These are phyloP conservation scores for Leccinellum albellum DNA, from an alignment of 768 basidiomycete species.

Conservation along the genomic window DNA sequence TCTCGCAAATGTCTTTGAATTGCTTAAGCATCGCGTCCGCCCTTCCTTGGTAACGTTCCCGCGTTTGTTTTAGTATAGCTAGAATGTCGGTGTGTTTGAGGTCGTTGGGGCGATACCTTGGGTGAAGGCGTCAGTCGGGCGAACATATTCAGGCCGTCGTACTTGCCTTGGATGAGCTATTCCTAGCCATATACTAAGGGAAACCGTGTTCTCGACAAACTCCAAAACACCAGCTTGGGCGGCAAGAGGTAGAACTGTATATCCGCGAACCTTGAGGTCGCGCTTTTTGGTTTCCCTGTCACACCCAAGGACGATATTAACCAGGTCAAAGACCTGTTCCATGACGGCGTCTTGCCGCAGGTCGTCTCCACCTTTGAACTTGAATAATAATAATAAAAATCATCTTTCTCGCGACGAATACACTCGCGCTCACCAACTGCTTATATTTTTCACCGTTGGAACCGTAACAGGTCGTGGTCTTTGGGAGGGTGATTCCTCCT, in stretches of 20 bases:
- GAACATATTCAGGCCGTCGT: background rate
- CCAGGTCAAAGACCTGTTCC: constrained; percentile 94
- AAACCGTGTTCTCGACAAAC: constrained; percentile 77
- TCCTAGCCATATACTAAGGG: constrained; percentile 60
- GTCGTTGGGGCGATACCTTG: constrained; percentile 68
- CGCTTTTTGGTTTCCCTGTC: constrained; percentile 79
- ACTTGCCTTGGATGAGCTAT: constrained; percentile 60
- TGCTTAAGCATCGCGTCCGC: constrained; percentile 29
- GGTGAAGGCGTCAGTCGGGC: background rate
- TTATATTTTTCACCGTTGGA: constrained; percentile 61
- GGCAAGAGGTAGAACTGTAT: constrained; percentile 86
- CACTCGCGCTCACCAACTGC: constrained; percentile 62
- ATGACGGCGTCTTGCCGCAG: constrained; percentile 97
- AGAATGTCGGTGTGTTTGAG: constrained; percentile 33
- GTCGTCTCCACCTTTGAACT: constrained; percentile 93
- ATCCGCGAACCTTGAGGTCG: constrained; percentile 70
- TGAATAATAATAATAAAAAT: constrained; percentile 1
- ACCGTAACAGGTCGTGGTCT: constrained; percentile 70
- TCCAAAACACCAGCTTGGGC: constrained; percentile 82
- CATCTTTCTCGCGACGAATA: background rate
- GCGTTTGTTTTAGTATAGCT: constrained; percentile 29
- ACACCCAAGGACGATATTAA: constrained; percentile 68
- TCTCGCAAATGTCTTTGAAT: constrained; percentile 39
- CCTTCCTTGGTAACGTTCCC: constrained; percentile 29
- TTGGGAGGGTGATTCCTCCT: constrained; percentile 82